Evolutionary conservation across 192 early-diverging fungal genomes (phyloP), one percentile per base, ranked within the genome.

Genomic region (Polychytrium aggregatum): DNA sequence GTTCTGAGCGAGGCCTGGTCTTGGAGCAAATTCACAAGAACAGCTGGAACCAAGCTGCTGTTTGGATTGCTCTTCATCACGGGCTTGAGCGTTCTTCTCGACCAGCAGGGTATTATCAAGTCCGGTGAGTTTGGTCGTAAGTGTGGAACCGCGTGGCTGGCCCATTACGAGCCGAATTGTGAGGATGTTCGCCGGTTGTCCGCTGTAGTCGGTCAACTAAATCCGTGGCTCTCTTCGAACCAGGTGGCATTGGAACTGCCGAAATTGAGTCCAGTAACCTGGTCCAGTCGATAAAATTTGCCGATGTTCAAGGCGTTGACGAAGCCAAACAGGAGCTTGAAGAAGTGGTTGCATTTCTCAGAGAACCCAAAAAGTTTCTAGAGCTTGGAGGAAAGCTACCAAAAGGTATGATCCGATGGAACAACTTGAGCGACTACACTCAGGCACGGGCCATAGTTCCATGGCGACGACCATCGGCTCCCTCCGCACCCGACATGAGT

Each of bases 261-360:
- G 74, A 72, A 37, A 61, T 77, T 22, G 71, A 77, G 48, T 68
- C 74, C 4, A 57, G 53, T 28, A 56, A 44, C n/a, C 3, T 45
- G 25, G 63, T 72, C 41, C 76, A 78, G 38, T 62, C 72, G 21
- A 84, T 90, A 42, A 87, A 76, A 47, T 96, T 98, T 56, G 69
- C 82, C 2, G 95, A 98, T 53, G 95, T 98, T 0, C 91, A 94
- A 59, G 93, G 94, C 26, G 90, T 94, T 28, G 91, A 96, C 42
- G 96, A 99, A 57, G 94, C 96, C 22, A 99, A 99, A 59, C 83
- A 87, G 52, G 96, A 97, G 67, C 67, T 99, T 41, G 79, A 92
- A 46, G 96, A 99, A 57, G 71, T 99, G 14, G 96, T 99, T 17
- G 82, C 87, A 46, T 99, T 97, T 51, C 62, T 99, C 29, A 92